phyloP scores from a whole-genome alignment of 2,329 filamentous ascomycete species.

The Clonostachys rhizophaga region DNA sequence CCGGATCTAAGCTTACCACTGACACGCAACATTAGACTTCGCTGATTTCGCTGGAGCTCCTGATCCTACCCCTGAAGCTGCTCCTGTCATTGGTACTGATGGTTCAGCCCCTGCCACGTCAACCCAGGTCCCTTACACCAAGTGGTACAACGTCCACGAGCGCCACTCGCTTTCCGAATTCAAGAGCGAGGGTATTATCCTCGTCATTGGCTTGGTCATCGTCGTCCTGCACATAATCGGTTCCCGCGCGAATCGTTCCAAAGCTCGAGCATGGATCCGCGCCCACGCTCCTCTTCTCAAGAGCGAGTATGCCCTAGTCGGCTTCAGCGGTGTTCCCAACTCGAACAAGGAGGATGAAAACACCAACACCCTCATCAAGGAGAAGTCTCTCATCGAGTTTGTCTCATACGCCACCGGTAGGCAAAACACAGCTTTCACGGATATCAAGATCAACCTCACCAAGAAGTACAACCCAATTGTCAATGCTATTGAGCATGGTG shows the following conservation, averaged over 20 bases:
- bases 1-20: background rate
- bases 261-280: constrained; percentile 75
- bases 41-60: constrained; percentile 85
- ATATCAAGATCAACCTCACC: constrained; percentile 74
- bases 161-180: constrained; percentile 82
- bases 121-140: constrained; percentile 67
- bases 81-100: constrained; percentile 37
- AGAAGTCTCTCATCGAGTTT: constrained; percentile 86
- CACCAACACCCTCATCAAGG: constrained; percentile 57
- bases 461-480: constrained; percentile 82
- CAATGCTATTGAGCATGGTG: constrained; percentile 54
- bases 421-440: constrained; percentile 87
- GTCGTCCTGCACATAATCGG: constrained; percentile 79
- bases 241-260: constrained; percentile 71
- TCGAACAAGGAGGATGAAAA: constrained; percentile 31
- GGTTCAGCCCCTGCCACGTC: constrained; percentile 39
- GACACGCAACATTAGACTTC: constrained; percentile 59
- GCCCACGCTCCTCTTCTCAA: constrained; percentile 68
- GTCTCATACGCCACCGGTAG: constrained; percentile 84
- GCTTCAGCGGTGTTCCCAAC: constrained; percentile 60
- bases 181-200: constrained; percentile 77
- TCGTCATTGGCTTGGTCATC: constrained; percentile 70
- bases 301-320: constrained; percentile 82
- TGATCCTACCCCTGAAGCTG: constrained; percentile 53
- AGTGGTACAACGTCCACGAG: constrained; percentile 97